Conservation (phyloP, 2,329 filamentous ascomycete genomes). For the Claviceps humidiphila region DNA sequence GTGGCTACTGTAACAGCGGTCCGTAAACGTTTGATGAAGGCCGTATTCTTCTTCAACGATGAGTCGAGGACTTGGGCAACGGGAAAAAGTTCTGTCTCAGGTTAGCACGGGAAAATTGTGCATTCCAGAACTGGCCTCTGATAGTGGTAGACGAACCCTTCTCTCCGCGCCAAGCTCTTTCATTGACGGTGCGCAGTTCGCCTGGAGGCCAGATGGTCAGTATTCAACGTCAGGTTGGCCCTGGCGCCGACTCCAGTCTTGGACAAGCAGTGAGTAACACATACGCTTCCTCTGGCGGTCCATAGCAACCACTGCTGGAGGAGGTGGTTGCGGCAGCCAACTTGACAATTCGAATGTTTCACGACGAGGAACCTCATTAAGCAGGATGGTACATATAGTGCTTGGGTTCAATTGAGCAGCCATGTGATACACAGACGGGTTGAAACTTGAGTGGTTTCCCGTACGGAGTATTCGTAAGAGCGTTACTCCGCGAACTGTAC, state of each 20-base stretch:
- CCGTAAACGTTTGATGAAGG: constrained; percentile 90
- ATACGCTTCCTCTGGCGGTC: constrained; percentile 6
- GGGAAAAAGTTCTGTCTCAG: constrained; percentile 54
- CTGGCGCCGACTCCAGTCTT: background rate
- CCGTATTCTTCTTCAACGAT: constrained; percentile 94
- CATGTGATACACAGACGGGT: too few relatives aligned
- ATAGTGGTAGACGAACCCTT: constrained; percentile 43
- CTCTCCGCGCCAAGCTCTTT: constrained; percentile 78
- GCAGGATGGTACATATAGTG: background rate
- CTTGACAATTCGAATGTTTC: background rate
- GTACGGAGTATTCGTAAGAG: too few relatives aligned
- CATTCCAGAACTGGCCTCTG: constrained; percentile 7
- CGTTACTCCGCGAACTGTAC: too few relatives aligned
- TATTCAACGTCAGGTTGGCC: background rate
- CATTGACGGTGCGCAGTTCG: constrained; percentile 81
- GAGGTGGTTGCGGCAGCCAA: background rate
- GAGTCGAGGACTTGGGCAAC: constrained; percentile 77
- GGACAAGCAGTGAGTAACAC: background rate
- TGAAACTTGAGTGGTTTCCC: too few relatives aligned
- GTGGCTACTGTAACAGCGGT: constrained; percentile 74
- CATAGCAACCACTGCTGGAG: constrained; percentile 4
- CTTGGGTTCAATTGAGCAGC: too few relatives aligned
- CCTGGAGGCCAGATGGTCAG: constrained; percentile 36
- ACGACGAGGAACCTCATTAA: constrained; percentile 3
- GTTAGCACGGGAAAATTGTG: background rate